Evolutionary conservation across 305 asterid species (phyloP), one percentile per base, ranked within the genome.

Genomic region (Fraxinus xanthoxyloides): DNA sequence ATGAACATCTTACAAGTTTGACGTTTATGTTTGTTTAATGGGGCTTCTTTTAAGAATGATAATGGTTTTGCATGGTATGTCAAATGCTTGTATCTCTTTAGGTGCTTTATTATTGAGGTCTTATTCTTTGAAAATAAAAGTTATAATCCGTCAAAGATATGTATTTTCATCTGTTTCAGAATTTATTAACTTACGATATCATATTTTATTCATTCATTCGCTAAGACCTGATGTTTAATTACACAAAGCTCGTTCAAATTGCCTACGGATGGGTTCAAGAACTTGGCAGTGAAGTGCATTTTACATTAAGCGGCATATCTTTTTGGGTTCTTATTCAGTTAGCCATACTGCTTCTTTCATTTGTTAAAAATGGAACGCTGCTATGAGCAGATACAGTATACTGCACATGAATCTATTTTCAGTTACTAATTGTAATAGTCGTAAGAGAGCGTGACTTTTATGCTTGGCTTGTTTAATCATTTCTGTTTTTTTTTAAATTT

Each of bases 401-500:
- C 31, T 65, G 59, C 54, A 5, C 23, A 17, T 75, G 76, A 63
- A 73, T 76, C 77, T 77, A 10, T 76, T 48, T 3, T 83, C 69
- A 26, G 70, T 54, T 81, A 46, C 59, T 51, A 15, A 56, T n/a
- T 59, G 74, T 23, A 26, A 34, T 82, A 38, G 6, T 61, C 23
- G 74, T 34, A 26, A n/a, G 80, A 31, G 72, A 80, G 43, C 32
- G 19, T 81, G 31, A 28, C 46, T 77, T 72, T 24, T 65, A 23
- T 19, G 72, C 51, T 31, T 75, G 32, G 32, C 73, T 85, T 63
- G 7, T 26, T 36, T 63, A 26, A 67, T 65, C 32, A 48, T 35
- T 59, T 80, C 32, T 80, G 48, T 38, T 36, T 76, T 48, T 74
- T 61, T 32, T 75, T 63, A n/a, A 54, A 51, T 79, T 51, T 23